Conservation (phyloP, 169 alveolate species). For the Eimeria tenella region DNA sequence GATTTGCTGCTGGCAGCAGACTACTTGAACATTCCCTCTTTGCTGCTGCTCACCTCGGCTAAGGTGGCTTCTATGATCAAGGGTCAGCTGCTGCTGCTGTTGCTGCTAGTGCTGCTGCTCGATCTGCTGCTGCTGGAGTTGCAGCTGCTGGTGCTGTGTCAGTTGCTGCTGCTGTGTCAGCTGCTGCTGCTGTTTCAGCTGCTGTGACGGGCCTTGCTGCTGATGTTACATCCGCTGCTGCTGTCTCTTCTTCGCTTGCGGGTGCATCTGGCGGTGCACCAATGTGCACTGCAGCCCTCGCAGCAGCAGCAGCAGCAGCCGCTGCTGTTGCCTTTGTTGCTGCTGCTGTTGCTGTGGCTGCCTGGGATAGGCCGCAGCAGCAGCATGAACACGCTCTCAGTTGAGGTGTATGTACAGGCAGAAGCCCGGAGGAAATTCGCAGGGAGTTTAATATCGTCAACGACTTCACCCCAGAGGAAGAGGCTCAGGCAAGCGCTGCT, state of each 20-base stretch:
- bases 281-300: neutral
- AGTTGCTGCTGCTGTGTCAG: neutral
- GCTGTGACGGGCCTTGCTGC: neutral
- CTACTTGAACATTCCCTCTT: slow-evolving; percentile 94
- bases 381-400: neutral
- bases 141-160: neutral
- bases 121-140: neutral
- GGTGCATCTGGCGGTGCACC: neutral
- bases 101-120: slow-evolving; percentile 5
- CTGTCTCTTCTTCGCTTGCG: neutral
- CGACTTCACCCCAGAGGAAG: slow-evolving; percentile 97
- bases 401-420: neutral
- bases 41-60: slow-evolving; percentile 95
- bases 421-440: slow-evolving; percentile 95
- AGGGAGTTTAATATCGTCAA: slow-evolving; percentile 94
- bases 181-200: neutral
- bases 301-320: neutral
- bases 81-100: slow-evolving; percentile 51
- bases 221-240: neutral
- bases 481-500: slow-evolving; percentile 89
- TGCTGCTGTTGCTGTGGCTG: slow-evolving; percentile 10
- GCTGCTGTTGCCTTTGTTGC: neutral
- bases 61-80: slow-evolving; percentile 96
- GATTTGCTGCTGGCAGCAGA: slow-evolving; percentile 95
- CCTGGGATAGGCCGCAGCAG: neutral